Evolutionary conservation across 371 early-diverging fungal species (phyloP), one percentile per base, ranked within the genome.

Genomic region (Basidiobolus meristosporus): DNA sequence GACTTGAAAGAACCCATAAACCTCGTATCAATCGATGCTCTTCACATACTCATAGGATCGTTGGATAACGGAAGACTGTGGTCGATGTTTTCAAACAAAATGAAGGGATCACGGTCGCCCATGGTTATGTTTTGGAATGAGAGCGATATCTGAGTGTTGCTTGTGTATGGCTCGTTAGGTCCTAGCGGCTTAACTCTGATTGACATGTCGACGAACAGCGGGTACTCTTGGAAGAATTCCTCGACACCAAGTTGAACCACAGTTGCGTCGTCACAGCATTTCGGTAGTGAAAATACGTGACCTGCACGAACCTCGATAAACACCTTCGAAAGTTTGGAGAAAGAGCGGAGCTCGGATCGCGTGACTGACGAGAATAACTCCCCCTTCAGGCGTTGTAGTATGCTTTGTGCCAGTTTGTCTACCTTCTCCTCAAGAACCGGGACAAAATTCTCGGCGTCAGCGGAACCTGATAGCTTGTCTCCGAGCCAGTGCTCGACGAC

Each of bases 351-450:
- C n/a, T n/a, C n/a, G n/a, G n/a, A n/a, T n/a, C n/a, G n/a, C n/a
- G n/a, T n/a, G n/a, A n/a, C n/a, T 14, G 34, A 17, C 7, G 22
- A 19, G 3, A 42, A 9, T 22, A 35, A 35, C 3, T 35, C 35
- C 6, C n/a, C n/a, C n/a, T n/a, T n/a, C n/a, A n/a, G n/a, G n/a
- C n/a, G n/a, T n/a, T 17, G 5, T 9, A 42, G 21, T 14, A 42
- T 42, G 7, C 26, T 23, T n/a, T 20, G 12, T 7, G 42, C 23
- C 9, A 23, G 21, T 11, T 14, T 6, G 12, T 42, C 35, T 9
- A 42, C 36, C 3, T 34, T 34, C 16, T 42, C 42, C 29, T 42
- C 42, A 21, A 42, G 42, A 16, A 42, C 36, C 12, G 42, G 42
- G n/a, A n/a, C n/a, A 12, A 36, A 36, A 21, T 42, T 42, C n/a